Evolutionary conservation across 768 basidiomycete genomes (phyloP).

Genomic region (Ramaria rubella): DNA sequence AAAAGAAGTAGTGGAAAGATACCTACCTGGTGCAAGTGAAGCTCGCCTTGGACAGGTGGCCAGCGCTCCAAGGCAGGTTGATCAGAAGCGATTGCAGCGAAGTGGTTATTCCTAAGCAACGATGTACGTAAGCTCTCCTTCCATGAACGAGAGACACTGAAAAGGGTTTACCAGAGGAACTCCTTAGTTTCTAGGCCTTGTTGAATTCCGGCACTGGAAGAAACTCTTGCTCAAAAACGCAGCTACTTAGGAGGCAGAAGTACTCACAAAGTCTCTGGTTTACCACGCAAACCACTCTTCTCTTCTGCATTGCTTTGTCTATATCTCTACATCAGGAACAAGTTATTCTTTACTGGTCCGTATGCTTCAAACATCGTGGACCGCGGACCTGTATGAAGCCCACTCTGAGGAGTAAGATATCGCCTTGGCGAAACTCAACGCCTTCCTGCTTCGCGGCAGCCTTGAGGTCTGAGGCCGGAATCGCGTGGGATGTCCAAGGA

Average conservation of each 20-base stretch:
- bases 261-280: conserved; percentile 6
- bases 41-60: background rate
- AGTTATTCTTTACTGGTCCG: background rate
- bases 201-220: conserved; percentile 55
- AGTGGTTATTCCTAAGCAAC: conserved; percentile 58
- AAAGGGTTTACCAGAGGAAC: conserved; percentile 53
- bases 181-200: conserved; percentile 65
- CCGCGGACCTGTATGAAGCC: conserved; percentile 45
- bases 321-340: background rate
- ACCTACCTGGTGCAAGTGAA: background rate
- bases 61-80: conserved; percentile 58
- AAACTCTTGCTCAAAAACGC: background rate
- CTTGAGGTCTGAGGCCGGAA: conserved; percentile 49
- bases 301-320: background rate
- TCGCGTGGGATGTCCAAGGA: conserved; percentile 51
- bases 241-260: background rate
- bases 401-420: conserved; percentile 53
- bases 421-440: conserved; percentile 49
- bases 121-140: background rate
- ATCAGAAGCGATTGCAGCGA: conserved; percentile 63
- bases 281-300: background rate
- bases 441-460: conserved; percentile 54
- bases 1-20: background rate
- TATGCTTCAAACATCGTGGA: background rate
- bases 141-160: background rate